Evolutionary conservation across 139 green algal species (phyloP).

Genomic region (Chlorella ohadii): DNA sequence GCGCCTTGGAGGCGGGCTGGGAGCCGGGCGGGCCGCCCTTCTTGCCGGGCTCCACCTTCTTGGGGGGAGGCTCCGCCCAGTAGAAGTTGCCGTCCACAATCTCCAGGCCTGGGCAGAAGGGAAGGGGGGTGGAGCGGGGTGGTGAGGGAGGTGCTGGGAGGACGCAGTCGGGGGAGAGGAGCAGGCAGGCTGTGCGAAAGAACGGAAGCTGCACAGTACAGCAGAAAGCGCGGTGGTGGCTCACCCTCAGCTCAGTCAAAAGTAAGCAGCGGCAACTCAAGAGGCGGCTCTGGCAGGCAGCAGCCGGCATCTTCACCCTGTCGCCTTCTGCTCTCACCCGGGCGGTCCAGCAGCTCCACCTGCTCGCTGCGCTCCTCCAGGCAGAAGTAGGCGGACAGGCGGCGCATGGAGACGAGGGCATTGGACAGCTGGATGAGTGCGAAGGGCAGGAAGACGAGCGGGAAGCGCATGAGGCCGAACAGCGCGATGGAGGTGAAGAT

Average conservation of each 20-base stretch:
- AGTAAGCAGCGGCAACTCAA: too few relatives aligned
- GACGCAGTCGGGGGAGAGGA: not conserved
- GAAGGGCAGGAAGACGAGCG: slow-evolving; percentile 92
- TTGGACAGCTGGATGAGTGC: slow-evolving; percentile 65
- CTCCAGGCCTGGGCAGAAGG: slow-evolving; percentile 31
- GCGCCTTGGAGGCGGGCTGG: not conserved
- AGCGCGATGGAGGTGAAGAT: slow-evolving; percentile 92
- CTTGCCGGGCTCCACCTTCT: slow-evolving; percentile 9
- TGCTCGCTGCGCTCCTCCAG: slow-evolving; percentile 60
- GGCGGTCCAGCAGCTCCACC: slow-evolving; percentile 36
- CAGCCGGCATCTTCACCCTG: too few relatives aligned
- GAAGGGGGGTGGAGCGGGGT: too few relatives aligned
- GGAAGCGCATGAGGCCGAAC: slow-evolving; percentile 95
- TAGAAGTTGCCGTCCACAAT: slow-evolving; percentile 53
- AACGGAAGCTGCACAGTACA: too few relatives aligned
- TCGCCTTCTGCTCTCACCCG: not conserved
- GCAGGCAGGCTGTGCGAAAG: too few relatives aligned
- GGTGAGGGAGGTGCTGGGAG: not conserved
- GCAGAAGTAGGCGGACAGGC: slow-evolving; percentile 59
- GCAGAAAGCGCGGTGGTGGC: too few relatives aligned
- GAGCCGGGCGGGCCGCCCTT: not conserved
- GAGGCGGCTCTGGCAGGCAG: too few relatives aligned
- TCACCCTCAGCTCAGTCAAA: too few relatives aligned
- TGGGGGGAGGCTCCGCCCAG: slow-evolving; percentile 51
- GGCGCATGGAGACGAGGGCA: slow-evolving; percentile 61